phyloP scores from a whole-genome alignment of 106 monocot species.

The Vanilla planifolia region DNA sequence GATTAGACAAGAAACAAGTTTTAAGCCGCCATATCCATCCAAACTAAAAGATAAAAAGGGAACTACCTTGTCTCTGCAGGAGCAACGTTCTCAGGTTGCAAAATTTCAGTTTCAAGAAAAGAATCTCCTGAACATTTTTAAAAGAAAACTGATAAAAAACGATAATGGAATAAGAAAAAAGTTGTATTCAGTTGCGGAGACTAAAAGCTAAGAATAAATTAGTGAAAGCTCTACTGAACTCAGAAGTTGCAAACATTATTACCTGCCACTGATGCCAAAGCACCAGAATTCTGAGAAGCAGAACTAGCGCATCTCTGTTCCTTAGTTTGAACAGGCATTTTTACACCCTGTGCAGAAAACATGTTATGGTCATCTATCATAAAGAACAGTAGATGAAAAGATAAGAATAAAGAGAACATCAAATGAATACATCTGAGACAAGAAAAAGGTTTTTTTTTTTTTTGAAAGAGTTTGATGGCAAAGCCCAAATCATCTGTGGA shows the following conservation, averaged over 20 bases:
- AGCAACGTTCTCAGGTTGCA: background rate
- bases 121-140: conserved; percentile 7
- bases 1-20: no score
- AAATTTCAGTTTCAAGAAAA: conserved; percentile 15
- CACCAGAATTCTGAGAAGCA: conserved; percentile 9
- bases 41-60: no score
- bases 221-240: background rate
- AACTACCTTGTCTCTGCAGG: conserved; percentile 19
- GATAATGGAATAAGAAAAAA: no score
- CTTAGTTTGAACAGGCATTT: background rate
- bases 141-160: no score
- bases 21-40: no score
- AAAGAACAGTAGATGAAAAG: background rate
- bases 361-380: conserved; percentile 1
- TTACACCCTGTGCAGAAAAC: conserved; percentile 6
- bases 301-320: conserved; percentile 1
- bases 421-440: background rate
- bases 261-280: conserved; percentile 5
- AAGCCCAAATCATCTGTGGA: no score
- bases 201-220: background rate
- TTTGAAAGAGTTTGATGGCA: no score
- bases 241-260: conserved; percentile 13
- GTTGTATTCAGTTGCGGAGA: no score
- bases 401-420: background rate
- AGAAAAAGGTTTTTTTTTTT: background rate